Conservation (phyloP, 805 yeast genomes). For the Candida multigemmis region DNA sequence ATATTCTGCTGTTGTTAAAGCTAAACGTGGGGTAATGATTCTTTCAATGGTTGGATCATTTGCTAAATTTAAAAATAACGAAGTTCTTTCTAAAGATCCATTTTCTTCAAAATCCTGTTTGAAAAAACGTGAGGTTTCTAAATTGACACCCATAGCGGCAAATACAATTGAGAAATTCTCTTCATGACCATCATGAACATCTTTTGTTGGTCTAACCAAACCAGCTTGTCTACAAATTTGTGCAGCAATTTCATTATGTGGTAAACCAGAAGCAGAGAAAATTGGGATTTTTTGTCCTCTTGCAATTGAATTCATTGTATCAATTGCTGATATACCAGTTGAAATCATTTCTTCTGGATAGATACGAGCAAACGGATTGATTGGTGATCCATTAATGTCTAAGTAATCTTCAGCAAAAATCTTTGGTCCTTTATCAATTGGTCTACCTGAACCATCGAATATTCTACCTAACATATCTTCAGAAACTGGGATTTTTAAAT, state of each 20-base stretch:
- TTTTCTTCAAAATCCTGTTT: slow-evolving; percentile 99
- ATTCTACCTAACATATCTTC: slow-evolving; percentile 98
- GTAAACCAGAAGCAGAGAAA: slow-evolving; percentile 98
- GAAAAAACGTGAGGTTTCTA: slow-evolving; percentile 97
- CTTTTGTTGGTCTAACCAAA: slow-evolving; percentile 97
- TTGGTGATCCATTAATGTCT: slow-evolving; percentile 98
- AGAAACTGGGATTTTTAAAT: slow-evolving; percentile 85
- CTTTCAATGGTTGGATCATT: slow-evolving; percentile 99
- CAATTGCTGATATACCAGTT: slow-evolving; percentile 97
- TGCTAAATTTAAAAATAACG: slow-evolving; percentile 93
- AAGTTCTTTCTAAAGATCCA: slow-evolving; percentile 96
- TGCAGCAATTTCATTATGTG: slow-evolving; percentile 99
- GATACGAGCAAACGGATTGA: slow-evolving; percentile 95
- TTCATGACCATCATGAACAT: slow-evolving; percentile 99
- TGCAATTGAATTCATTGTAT: slow-evolving; percentile 99
- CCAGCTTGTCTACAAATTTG: slow-evolving; percentile 99
- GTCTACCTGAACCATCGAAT: slow-evolving; percentile 98
- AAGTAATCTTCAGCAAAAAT: slow-evolving; percentile 97
- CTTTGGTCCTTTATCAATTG: slow-evolving; percentile 96
- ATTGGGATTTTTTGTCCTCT: slow-evolving; percentile 99
- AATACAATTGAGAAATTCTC: slow-evolving; percentile 98
- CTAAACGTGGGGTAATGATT: slow-evolving; percentile 98
- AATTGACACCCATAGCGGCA: slow-evolving; percentile 99
- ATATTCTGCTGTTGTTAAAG: slow-evolving; percentile 96
- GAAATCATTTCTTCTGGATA: slow-evolving; percentile 99